Evolutionary conservation across 2,329 filamentous ascomycete genomes (phyloP), one percentile per base, ranked within the genome.

Genomic region (Ophiobolus disseminans): DNA sequence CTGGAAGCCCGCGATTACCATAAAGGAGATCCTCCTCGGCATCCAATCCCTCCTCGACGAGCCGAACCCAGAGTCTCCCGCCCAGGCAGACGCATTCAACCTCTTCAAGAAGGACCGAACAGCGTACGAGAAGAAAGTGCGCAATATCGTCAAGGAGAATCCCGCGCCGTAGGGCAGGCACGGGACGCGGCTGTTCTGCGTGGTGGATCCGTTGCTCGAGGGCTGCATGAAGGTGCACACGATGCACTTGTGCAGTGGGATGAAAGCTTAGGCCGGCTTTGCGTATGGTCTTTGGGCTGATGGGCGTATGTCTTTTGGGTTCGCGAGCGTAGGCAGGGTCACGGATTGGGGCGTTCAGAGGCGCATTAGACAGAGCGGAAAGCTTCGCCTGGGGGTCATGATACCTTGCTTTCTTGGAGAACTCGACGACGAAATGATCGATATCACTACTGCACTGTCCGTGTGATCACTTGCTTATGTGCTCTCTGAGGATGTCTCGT

Each of bases 1-100:
- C 5, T 99, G 95, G 94, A 95, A 96, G 75, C 95, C 94, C 1
- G 93, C 94, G 5, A 99, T 99, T 68, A 99, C 94, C 0, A 91
- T 99, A 73, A 97, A 97, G 77, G 91, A 97, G 76, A 97, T 99
- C 57, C 83, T 97, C 5, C 82, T 97, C 1, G 94, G 94, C 39
- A 96, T 99, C 48, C 94, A 99, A 75, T 93, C 96, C 65, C 84
- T 99, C 1, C 86, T 99, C 31, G 88, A 99, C 73, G 93, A 97
- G 66, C 94, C 95, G 13, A 99, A 99, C 70, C 94, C 93, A 3
- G 94, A 99, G 40, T 96, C 91, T 1, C 94, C 94, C 0, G 94
- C 94, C 0, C 94, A 99, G 75, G 93, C 94, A 2, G 94, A 99
- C 62, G 95, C 94, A 0, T 99, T 97, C 78, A 96, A 96, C 66